Percentiles rank a stretch among this genome's conserved stretches.
Evolutionary conservation across 2,329 filamentous ascomycete genomes (phyloP).

Genomic region (Xylariaceae sp.): DNA sequence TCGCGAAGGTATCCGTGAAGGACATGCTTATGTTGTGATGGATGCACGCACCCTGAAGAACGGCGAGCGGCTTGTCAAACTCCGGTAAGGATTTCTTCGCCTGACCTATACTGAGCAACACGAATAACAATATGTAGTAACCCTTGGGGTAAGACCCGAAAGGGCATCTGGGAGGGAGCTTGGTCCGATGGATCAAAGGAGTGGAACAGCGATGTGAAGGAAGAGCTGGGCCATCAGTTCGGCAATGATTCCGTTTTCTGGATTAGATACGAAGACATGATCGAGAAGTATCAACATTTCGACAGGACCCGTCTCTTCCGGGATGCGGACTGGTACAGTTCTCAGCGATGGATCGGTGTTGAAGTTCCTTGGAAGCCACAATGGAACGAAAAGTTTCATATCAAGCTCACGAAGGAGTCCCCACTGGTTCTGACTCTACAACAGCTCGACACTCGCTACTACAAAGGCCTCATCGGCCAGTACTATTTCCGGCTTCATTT

Average conservation of each 20-base stretch:
- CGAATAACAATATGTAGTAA: conserved; percentile 37
- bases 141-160: conserved; percentile 56
- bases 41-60: conserved; percentile 50
- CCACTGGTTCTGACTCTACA: conserved; percentile 58
- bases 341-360: conserved; percentile 58
- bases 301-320: conserved; percentile 61
- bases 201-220: conserved; percentile 55
- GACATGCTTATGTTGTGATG: conserved; percentile 59
- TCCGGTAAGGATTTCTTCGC: conserved; percentile 32
- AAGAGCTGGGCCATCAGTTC: conserved; percentile 56
- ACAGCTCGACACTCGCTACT: conserved; percentile 60
- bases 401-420: conserved; percentile 52
- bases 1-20: conserved; percentile 55
- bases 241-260: conserved; percentile 61
- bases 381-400: conserved; percentile 59
- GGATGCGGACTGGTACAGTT: conserved; percentile 54
- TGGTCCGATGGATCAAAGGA: conserved; percentile 60
- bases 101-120: not conserved
- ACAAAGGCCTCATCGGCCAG: conserved; percentile 56
- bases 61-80: conserved; percentile 53
- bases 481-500: conserved; percentile 50
- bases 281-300: conserved; percentile 59
- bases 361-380: conserved; percentile 59
- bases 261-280: conserved; percentile 60
- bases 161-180: conserved; percentile 56